Percentiles rank a stretch among this genome's conserved stretches.
phyloP scores from a whole-genome alignment of 805 yeast species.

The Yamadazyma endophytica region DNA sequence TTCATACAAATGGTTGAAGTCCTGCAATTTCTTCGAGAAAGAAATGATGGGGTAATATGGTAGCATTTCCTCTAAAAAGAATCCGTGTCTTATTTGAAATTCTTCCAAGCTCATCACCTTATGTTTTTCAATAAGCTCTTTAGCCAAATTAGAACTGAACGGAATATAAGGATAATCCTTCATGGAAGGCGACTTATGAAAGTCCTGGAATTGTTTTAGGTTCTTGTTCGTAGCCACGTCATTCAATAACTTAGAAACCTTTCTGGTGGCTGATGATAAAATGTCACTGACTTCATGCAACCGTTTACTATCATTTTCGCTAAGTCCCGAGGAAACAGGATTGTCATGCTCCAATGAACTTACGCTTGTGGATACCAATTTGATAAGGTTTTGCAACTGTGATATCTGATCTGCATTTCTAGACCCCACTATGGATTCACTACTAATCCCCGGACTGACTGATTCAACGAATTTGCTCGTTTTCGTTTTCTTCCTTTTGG shows the following conservation, averaged over 20 bases:
- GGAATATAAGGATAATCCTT: slow-evolving; percentile 14
- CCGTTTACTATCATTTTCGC: slow-evolving; percentile 6
- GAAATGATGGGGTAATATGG: slow-evolving; percentile 48
- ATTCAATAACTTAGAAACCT: slow-evolving; percentile 7
- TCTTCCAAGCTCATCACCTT: slow-evolving; percentile 30
- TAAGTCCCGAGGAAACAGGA: slow-evolving; percentile 6
- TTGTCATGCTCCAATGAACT: slow-evolving; percentile 12
- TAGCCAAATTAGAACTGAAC: slow-evolving; percentile 15
- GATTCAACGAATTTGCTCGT: slow-evolving; percentile 10
- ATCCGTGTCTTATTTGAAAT: slow-evolving; percentile 27
- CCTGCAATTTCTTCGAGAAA: slow-evolving; percentile 28
- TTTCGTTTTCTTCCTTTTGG: slow-evolving; percentile 31
- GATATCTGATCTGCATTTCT: slow-evolving; percentile 12
- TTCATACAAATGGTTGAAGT: slow-evolving; percentile 37
- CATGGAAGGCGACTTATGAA: slow-evolving; percentile 9
- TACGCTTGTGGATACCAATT: slow-evolving; percentile 10
- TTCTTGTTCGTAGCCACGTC: slow-evolving; percentile 2
- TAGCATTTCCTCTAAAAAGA: slow-evolving; percentile 35
- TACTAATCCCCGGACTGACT: slow-evolving; percentile 11
- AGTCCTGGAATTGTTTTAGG: slow-evolving; percentile 12
- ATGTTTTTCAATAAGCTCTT: slow-evolving; percentile 32
- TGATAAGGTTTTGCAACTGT: slow-evolving; percentile 11
- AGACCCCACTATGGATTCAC: slow-evolving; percentile 10
- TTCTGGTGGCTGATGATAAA: slow-evolving; percentile 1
- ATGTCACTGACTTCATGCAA: slow-evolving; percentile 6